A percentile compares a stretch with the other conserved stretches of the same genome.
phyloP scores from a whole-genome alignment of 2,329 filamentous ascomycete species.

The Fusarium cicatricum region DNA sequence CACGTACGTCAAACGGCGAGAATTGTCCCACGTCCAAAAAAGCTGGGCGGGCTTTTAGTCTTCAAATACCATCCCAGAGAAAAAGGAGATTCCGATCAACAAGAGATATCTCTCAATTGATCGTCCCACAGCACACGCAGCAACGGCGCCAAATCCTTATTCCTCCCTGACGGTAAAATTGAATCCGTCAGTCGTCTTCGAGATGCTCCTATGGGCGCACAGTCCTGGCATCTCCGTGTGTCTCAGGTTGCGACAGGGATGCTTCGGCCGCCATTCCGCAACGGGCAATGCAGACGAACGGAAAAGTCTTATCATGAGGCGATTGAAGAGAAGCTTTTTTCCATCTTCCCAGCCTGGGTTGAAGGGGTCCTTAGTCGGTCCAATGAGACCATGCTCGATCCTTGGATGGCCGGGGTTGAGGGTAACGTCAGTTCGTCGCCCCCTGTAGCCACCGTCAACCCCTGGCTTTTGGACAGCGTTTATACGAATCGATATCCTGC shows the following conservation, averaged over 20 bases:
- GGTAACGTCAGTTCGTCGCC: conserved; percentile 19
- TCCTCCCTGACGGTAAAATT: conserved; percentile 33
- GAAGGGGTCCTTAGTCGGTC: conserved; percentile 9
- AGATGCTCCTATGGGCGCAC: neutral
- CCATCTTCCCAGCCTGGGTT: conserved; percentile 8
- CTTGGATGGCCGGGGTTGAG: neutral
- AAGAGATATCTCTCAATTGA: conserved; percentile 1
- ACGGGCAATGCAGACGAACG: conserved; percentile 3
- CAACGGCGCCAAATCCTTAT: neutral
- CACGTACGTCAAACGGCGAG: conserved; percentile 14
- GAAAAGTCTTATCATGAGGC: neutral
- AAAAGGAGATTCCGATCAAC: conserved; percentile 9
- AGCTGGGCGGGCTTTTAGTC: neutral
- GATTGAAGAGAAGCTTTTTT: conserved; percentile 15
- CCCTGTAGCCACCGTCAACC: neutral
- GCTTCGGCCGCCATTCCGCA: conserved; percentile 9
- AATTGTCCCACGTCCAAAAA: too few relatives aligned
- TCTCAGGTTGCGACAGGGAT: conserved; percentile 38
- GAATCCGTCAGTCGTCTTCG: conserved; percentile 31
- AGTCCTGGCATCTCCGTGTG: conserved; percentile 33
- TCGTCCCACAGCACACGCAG: conserved; percentile 13
- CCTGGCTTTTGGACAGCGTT: conserved; percentile 4
- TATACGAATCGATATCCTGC: neutral
- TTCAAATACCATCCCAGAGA: conserved; percentile 14
- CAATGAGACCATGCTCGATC: conserved; percentile 1